Base-by-base conservation (phyloP, 2,329 filamentous ascomycete species). In the Ascosphaera pollenicola region DNA sequence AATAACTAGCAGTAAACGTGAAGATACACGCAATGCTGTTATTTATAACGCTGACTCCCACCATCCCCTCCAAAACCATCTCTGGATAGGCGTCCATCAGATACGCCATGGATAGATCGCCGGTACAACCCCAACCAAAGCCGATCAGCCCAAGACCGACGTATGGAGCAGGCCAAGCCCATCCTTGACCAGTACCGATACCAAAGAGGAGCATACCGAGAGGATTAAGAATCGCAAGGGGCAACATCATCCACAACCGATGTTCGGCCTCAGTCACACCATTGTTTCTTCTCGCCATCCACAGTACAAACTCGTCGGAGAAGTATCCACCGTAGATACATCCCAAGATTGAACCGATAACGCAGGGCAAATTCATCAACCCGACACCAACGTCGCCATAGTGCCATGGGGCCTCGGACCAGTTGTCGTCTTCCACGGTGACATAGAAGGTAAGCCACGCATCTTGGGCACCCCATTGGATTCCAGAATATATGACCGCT, bases 191-290 rank as follows among this genome's bases (percentile, higher is more conserved):
- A 11, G 52, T 51, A 7, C 52, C 52, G n/a, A 53, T 47, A 31
- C 51, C 53, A 40, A 45, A 55, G 17, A 51, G 39, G 13, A 54
- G 40, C 3, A 48, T 39, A 5, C 49, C 48, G 2, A 40, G 39
- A 18, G 52, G 45, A 17, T 46, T 42, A 17, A 53, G 39, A 7
- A 55, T 15, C 7, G 48, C 40, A 5, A 51, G 45, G 10, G 51
- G 39, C 11, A 42, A 30, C 17, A 51, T 46, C 13, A 51, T 44
- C 54, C 54, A 58, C 13, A 56, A 45, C 16, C 51, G 48, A 43
- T 48, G 38, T 46, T 63, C 59, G 1, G 59, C 57, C 39, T 57
- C 51, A 41, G 54, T 46, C 42, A 58, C 50, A 17, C 61, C 60
- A 16, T 54, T 48, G 46, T 62, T 63, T 17, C 59, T 53, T 3